Evolutionary conservation across 2,329 filamentous ascomycete species (phyloP).

Genomic region (Aspergillus quadrilineatus): DNA sequence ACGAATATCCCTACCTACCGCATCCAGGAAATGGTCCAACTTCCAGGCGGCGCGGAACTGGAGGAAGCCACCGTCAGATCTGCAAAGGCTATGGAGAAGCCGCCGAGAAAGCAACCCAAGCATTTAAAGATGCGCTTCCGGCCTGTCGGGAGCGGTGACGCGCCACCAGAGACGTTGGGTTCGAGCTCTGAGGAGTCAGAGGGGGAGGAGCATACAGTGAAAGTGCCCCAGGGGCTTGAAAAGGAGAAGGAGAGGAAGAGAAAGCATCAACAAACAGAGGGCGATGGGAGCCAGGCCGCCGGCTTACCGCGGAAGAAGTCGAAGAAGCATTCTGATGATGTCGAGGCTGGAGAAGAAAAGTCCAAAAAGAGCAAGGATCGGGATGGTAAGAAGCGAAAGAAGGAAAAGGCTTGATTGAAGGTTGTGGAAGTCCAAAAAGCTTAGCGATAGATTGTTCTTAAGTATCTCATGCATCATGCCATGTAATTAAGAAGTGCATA

Average conservation of each 20-base stretch:
- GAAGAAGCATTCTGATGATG: constrained; percentile 34
- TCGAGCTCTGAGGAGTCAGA: constrained; percentile 41
- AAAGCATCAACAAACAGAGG: constrained; percentile 36
- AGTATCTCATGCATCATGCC: constrained; percentile 33
- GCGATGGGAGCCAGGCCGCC: constrained; percentile 24
- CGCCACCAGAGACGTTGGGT: constrained; percentile 35
- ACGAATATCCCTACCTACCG: constrained; percentile 35
- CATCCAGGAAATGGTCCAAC: constrained; percentile 37
- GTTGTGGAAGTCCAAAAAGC: constrained; percentile 22
- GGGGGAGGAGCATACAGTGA: constrained; percentile 33
- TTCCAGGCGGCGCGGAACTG: constrained; percentile 28
- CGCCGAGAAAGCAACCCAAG: constrained; percentile 42
- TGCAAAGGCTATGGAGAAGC: constrained; percentile 33
- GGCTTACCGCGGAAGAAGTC: constrained; percentile 39
- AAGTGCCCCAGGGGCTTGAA: constrained; percentile 24
- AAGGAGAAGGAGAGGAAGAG: constrained; percentile 39
- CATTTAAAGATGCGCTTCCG: constrained; percentile 47
- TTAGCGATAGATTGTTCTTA: constrained; percentile 25
- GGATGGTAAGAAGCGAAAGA: constrained; percentile 44
- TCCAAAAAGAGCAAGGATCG: constrained; percentile 38
- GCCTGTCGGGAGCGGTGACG: constrained; percentile 40
- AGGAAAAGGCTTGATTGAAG: constrained; percentile 34
- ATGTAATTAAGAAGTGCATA: constrained; percentile 20
- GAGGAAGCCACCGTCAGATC: constrained; percentile 27
- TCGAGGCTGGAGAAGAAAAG: constrained; percentile 29